Conservation (phyloP, 805 yeast species). For the Candida jianshihensis region DNA sequence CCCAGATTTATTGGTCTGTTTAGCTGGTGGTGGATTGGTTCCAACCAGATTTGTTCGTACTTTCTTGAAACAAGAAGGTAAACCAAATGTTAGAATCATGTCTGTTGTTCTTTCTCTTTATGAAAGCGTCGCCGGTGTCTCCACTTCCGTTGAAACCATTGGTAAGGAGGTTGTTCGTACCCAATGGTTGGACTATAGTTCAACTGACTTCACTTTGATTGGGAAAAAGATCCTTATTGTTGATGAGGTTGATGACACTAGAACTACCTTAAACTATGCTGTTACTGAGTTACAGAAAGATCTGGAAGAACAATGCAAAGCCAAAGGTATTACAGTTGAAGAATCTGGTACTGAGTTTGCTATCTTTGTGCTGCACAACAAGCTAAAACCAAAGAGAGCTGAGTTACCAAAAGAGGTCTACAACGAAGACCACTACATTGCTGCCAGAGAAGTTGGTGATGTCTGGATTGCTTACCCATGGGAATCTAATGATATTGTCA, state of each 20-base stretch:
- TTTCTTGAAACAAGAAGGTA: slow-evolving; percentile 80
- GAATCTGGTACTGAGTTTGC: slow-evolving; percentile 53
- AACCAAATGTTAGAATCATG: slow-evolving; percentile 87
- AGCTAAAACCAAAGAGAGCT: slow-evolving; percentile 65
- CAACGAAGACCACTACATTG: slow-evolving; percentile 56
- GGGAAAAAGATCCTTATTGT: slow-evolving; percentile 69
- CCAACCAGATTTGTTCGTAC: slow-evolving; percentile 96
- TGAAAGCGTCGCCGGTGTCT: slow-evolving; percentile 67
- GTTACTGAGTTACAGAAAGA: slow-evolving; percentile 68
- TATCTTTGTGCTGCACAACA: slow-evolving; percentile 73
- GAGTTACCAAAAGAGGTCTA: slow-evolving; percentile 59
- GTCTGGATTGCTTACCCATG: slow-evolving; percentile 85
- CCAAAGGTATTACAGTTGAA: slow-evolving; percentile 37
- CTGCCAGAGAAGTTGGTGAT: slow-evolving; percentile 71
- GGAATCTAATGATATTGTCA: slow-evolving; percentile 73
- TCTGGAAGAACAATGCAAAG: slow-evolving; percentile 52
- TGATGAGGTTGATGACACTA: slow-evolving; percentile 82
- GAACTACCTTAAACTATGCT: slow-evolving; percentile 80
- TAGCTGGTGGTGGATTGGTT: slow-evolving; percentile 97
- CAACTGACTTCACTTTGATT: slow-evolving; percentile 49
- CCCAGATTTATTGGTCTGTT: slow-evolving; percentile 89
- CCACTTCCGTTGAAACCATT: slow-evolving; percentile 46
- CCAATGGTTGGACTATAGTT: slow-evolving; percentile 77
- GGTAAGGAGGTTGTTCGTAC: slow-evolving; percentile 70
- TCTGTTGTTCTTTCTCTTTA: slow-evolving; percentile 90